Base-by-base conservation (phyloP, 176 grass and related monocot species). In the Neostapfia colusana region DNA sequence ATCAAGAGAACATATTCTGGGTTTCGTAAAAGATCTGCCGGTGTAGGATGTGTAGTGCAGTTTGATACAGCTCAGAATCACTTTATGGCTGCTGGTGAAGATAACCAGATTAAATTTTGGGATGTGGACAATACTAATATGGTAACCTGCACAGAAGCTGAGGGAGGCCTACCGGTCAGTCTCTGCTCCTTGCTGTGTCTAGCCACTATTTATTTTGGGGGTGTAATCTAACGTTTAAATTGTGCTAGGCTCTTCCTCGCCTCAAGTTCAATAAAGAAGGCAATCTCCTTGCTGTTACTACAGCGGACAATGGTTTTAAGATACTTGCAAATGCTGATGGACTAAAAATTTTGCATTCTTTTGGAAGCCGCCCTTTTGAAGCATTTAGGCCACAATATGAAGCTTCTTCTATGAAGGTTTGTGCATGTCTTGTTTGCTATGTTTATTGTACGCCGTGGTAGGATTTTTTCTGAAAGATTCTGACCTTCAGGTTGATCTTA, bases 181-280 rank as follows among this genome's bases (percentile, higher is more conserved):
- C 28, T 78, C 45, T 69, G 31, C 81, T 76, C 62, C 50, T 18
- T 72, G 24, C 35, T 42, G 68, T 74, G n/a, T 78, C 58, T 77
- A 18, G 48, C 34, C 21, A 41, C 60, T 11, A 13, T 58, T 25
- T 58, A 58, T 68, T 46, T 45, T 64, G 21, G 27, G 25, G 46
- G 20, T n/a, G 31, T 65, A 83, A 79, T 85, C 60, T 83, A 68
- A 69, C 17, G 20, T 78, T 25, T 85, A 78, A 34, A 77, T 85
- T 91, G 37, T 72, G 45, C 40, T 74, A 93, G 95, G 51, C 69
- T 80, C 67, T 83, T 81, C 95, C 95, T 66, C 81, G 91, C 24
- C 49, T 98, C 77, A 98, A 89, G 79, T 98, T 98, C 92, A 98
- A 98, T 76, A 98, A 92, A 84, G 86, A 93, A 82, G 95, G 95